phyloP scores from a whole-genome alignment of 805 yeast species.

The Scheffersomyces ergatensis region DNA sequence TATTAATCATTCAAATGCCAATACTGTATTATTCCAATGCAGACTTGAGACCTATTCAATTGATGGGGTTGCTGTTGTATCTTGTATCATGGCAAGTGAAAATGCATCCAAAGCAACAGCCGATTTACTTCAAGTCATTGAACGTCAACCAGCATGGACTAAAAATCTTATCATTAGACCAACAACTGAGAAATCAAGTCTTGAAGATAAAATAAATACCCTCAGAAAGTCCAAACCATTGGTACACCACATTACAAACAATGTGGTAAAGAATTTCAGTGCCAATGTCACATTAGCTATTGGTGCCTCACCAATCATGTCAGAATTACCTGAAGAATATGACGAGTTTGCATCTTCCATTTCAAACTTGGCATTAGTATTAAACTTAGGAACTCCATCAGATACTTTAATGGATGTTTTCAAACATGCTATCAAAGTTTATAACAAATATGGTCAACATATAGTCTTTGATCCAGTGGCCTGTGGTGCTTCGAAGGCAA shows the following conservation, averaged over 20 bases:
- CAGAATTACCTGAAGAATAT: conserved; percentile 68
- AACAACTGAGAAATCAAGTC: not conserved
- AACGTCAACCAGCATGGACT: conserved; percentile 11
- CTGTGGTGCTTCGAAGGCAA: conserved; percentile 71
- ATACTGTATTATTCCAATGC: conserved; percentile 53
- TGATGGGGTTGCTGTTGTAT: conserved; percentile 89
- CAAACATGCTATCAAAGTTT: conserved; percentile 52
- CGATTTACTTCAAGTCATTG: conserved; percentile 26
- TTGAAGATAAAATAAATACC: conserved; percentile 1
- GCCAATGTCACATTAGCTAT: conserved; percentile 84
- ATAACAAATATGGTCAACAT: conserved; percentile 56
- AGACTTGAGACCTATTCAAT: conserved; percentile 44
- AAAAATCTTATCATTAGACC: not conserved
- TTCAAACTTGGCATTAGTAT: conserved; percentile 54
- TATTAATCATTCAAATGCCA: conserved; percentile 59
- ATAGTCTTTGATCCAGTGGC: conserved; percentile 92
- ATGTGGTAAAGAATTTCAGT: conserved; percentile 83
- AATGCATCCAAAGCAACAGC: conserved; percentile 54
- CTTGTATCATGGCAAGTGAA: conserved; percentile 70
- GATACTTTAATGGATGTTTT: conserved; percentile 41
- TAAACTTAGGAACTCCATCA: conserved; percentile 76
- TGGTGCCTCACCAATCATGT: conserved; percentile 89
- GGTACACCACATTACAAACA: conserved; percentile 85
- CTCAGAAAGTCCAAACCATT: conserved; percentile 47
- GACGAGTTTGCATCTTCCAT: conserved; percentile 54